Evolutionary conservation across 352 stramenopile genomes (phyloP).

Genomic region (Globisporangium splendens): DNA sequence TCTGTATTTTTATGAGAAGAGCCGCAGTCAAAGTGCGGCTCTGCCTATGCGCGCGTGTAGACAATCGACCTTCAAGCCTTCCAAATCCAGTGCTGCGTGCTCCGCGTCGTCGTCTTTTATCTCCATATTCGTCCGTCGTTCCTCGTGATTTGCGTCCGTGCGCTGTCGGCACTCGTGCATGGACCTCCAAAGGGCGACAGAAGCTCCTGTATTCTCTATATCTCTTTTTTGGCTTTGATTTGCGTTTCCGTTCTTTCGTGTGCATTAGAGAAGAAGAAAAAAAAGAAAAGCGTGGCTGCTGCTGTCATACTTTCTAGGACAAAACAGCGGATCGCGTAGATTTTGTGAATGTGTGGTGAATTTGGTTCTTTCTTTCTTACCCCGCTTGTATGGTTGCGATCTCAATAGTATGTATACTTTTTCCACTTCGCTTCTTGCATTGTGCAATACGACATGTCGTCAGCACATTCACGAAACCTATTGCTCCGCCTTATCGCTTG

Average conservation of each 20-base stretch:
- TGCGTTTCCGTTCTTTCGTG: background rate
- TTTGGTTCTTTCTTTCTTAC: background rate
- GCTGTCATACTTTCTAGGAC: background rate
- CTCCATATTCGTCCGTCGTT: too few relatives aligned
- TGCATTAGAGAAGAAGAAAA: background rate
- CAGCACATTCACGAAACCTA: background rate
- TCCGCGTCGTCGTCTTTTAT: slow-evolving; percentile 2
- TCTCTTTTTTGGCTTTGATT: too few relatives aligned
- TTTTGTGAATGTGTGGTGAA: background rate
- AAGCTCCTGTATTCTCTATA: too few relatives aligned
- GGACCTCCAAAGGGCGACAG: too few relatives aligned
- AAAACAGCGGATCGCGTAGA: slow-evolving; percentile 1
- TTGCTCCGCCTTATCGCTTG: background rate
- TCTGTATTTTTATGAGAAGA: too few relatives aligned
- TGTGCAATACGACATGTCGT: background rate
- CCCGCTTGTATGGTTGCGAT: slow-evolving; percentile 8
- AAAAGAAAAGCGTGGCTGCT: slow-evolving; percentile 4
- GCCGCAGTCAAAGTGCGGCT: too few relatives aligned
- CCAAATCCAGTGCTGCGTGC: too few relatives aligned
- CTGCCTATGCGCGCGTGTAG: too few relatives aligned
- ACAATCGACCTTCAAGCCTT: background rate
- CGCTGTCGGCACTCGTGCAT: too few relatives aligned
- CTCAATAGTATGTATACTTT: slow-evolving; percentile 5
- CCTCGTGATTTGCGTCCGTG: too few relatives aligned
- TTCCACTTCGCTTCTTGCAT: background rate